A percentile compares a stretch with the other conserved stretches of the same genome.
Conservation (phyloP, 306 rosid species). For the Casuarina cunninghamiana region DNA sequence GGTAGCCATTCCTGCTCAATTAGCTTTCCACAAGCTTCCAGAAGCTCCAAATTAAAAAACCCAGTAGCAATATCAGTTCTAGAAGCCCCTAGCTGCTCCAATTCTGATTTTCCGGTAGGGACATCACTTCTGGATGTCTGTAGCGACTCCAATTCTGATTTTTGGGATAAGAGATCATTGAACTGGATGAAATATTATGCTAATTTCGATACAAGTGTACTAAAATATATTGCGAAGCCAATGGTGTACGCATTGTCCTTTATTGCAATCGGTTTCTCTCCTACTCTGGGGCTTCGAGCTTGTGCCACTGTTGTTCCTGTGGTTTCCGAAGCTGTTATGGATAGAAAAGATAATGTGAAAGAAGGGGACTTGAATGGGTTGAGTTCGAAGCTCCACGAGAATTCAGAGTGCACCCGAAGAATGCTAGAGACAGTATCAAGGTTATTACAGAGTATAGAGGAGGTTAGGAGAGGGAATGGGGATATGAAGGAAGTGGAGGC, state of each 20-base stretch:
- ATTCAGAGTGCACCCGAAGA: slow-evolving; percentile 46
- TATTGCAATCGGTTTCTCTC: slow-evolving; percentile 55
- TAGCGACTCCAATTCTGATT: slow-evolving; percentile 7
- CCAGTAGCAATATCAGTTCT: neutral
- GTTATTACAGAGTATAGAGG: slow-evolving; percentile 52
- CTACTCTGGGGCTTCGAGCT: slow-evolving; percentile 38
- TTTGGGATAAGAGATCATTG: neutral
- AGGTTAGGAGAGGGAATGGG: slow-evolving; percentile 54
- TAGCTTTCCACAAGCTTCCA: slow-evolving; percentile 22
- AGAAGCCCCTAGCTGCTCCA: slow-evolving; percentile 6
- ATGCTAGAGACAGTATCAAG: slow-evolving; percentile 52
- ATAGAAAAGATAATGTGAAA: slow-evolving; percentile 25
- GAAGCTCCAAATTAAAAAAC: slow-evolving; percentile 12
- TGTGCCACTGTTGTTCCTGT: slow-evolving; percentile 49
- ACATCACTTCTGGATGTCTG: slow-evolving; percentile 8
- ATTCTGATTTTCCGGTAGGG: neutral
- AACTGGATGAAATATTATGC: slow-evolving; percentile 2
- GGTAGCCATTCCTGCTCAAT: slow-evolving; percentile 25
- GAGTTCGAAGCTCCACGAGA: slow-evolving; percentile 39
- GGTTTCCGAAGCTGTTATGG: slow-evolving; percentile 17
- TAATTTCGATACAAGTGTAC: slow-evolving; percentile 19
- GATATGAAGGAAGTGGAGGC: slow-evolving; percentile 38
- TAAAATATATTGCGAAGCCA: slow-evolving; percentile 35
- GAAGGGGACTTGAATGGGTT: slow-evolving; percentile 22
- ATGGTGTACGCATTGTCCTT: slow-evolving; percentile 49